Evolutionary conservation across 2,329 filamentous ascomycete genomes (phyloP), one percentile per base, ranked within the genome.

Genomic region (Parasarocladium wereldwijsianum): DNA sequence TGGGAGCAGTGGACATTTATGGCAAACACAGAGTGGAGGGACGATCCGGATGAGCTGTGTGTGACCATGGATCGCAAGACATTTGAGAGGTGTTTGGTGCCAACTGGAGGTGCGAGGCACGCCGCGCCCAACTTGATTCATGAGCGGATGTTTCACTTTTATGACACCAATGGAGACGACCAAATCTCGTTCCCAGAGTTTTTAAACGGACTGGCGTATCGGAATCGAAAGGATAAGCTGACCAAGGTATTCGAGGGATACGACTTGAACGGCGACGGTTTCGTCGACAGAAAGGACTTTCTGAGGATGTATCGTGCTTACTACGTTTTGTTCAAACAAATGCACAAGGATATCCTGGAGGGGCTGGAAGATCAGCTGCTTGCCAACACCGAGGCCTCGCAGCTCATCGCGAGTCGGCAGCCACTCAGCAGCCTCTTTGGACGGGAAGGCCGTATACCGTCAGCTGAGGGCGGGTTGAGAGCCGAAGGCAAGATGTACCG

Each of bases 1-100:
- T 96, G 86, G 77, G 87, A 96, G 46, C 87, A 96, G 47, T 98
- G 93, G 68, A 86, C 82, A 5, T 94, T 86, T 49, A 76, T 94
- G 54, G 87, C 87, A 24, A 87, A 81, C 40, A 77, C 76, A 5
- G 76, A 87, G 47, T 93, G 80, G 78, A 60, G 72, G 19, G 70
- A 78, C 12, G 87, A 96, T 46, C 81, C 84, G 0, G 75, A 81
- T 41, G 68, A 76, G 14, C 64, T 94, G 24, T 64, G 69, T 32
- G 65, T 87, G 41, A 90, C 85, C 19, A 92, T 96, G 61, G 86
- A 96, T 47, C 75, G 85, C 36, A 80, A 79, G 51, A 93, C 84
- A 0, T 98, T 98, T 54, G 84, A 94, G 48, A 75, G 81, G 27
- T 93, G 85, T 41, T 74, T 96, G 36, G 76, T 92, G 6, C 83